Evolutionary conservation across 2,329 filamentous ascomycete genomes (phyloP), one percentile per base, ranked within the genome.

Genomic region (Calonectria montana): DNA sequence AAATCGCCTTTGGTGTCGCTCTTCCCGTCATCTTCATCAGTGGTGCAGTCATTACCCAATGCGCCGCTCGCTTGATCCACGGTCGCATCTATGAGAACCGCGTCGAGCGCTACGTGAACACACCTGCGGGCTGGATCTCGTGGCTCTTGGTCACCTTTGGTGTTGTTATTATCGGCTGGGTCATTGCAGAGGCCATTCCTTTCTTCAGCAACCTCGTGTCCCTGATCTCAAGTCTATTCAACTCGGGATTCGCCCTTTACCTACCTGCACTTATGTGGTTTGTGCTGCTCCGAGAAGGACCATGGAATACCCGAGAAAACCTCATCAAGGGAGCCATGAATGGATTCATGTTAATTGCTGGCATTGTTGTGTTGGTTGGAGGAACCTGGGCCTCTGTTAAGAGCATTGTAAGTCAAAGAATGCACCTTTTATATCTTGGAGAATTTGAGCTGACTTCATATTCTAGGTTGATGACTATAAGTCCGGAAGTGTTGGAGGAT

Each of bases 161-260:
- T 18, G 61, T 71, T 41, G 48, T 71, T 1, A 55, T 71, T 21
- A 57, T 71, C 18, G 69, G 69, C 47, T 71, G 69, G 69, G n/a
- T 71, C 55, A 71, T 71, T 39, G 69, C 69, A 15, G 69, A 71
- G 59, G 69, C 69, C 18, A 71, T 71, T 16, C 69, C 69, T 6
- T 71, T 71, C 57, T 71, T 71, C 69, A 64, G 69, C 57, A 71
- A 71, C 64, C 50, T 71, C n/a, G 69, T 71, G 2, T 64, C 69
- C 8, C 64, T 71, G 3, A 71, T 71, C 39, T 71, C 69, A 8
- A 71, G 69, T 64, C 57, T 71, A 29, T 71, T 71, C 57, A 71
- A 71, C 69, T 71, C 69, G 0, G 69, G 69, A 41, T 71, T 71
- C 43, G 69, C 69, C 12, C 57, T 71, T 12, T 71, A 71, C 57